Base-by-base conservation (phyloP, 768 basidiomycete species). In the Lanmaoa pseudosensibilis region DNA sequence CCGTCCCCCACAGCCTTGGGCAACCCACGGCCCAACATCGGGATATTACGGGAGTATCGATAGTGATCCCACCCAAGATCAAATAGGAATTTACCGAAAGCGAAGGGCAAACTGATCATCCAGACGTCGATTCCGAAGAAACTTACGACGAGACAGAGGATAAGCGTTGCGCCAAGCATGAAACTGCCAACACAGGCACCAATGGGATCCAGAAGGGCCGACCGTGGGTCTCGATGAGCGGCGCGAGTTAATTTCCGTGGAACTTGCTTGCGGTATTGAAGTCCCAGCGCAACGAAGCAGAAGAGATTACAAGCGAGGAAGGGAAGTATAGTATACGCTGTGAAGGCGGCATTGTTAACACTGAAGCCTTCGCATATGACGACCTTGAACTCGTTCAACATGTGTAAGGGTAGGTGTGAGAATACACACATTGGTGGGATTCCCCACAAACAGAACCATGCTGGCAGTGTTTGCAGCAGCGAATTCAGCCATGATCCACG, bases 321-420 rank as follows among this genome's bases (percentile, higher is more conserved):
- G 0, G 94, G 92, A 13, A 95, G 75, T 47, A 91, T 87, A 16
- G 88, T 83, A 73, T 93, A 93, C 0, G 87, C 89, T 0, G 89
- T 90, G 72, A 89, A 94, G 0, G 84, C 83, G 10, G 83, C 81
- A 59, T 91, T 90, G 47, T 88, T 87, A 45, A 96, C 79, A 5
- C 76, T 67, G 68, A 97, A 94, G 0, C 92, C 92, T 51, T 92
- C 92, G 48, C 92, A 90, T 23, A 97, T 84, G 46, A 98, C 89
- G 21, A 97, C 65, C 71, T 71, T 51, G 40, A 34, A 49, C 3
- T 9, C 16, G 5, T 8, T 47, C 11, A 49, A 19, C 4, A 33
- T 2, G 32, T 1, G 16, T 55, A 16, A 46, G 34, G 5, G 18
- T 44, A 49, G 2, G 21, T 7, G 37, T 23, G 32, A 5, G 23